Base-by-base conservation (phyloP, 768 basidiomycete genomes). In the Auricularia sp. region DNA sequence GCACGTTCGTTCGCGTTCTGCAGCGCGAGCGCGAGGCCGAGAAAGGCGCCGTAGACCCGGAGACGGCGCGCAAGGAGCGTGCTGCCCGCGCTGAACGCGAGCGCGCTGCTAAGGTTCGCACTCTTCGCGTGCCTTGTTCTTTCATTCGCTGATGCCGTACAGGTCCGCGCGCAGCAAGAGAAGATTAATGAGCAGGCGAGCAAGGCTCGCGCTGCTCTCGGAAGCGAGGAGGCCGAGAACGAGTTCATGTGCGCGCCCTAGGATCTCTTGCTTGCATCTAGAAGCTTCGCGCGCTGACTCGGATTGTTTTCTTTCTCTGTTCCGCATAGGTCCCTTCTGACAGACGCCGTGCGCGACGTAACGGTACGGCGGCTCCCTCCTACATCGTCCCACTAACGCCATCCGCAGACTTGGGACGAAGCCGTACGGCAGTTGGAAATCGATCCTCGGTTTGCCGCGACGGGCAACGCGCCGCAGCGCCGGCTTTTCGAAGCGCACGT, bases 281-380 rank as follows among this genome's bases (percentile, higher is more conserved):
- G 65, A 70, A 69, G 69, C 21, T 23, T 71, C 72, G 75, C 77
- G 80, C 79, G 74, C 79, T 87, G 69, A 87, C 71, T 36, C 12
- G 64, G 39, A 66, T 56, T 66, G 72, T 64, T 62, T 34, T 64
- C 67, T 69, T 67, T 36, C 66, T 61, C 59, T 12, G 35, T 8
- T 18, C 11, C 47, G 18, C 23, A 14, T 60, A 92, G 91, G 70
- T 88, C 84, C 47, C 79, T 99, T 72, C 76, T 98, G 43, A 88
- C 88, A 10, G 95, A 99, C 70, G 91, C 91, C 18, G 84, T 99
- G 44, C 85, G 93, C 61, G 95, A 98, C 74, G 90, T 91, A 76
- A 86, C 88, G 83, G 96, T 95, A 89, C 75, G 84, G 71, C 66
- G 33, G 62, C 69, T 62, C 39, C 66, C 23, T 66, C 35, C 33